Evolutionary conservation across 2,329 filamentous ascomycete species (phyloP).

Genomic region (Tetracladium maxilliforme): DNA sequence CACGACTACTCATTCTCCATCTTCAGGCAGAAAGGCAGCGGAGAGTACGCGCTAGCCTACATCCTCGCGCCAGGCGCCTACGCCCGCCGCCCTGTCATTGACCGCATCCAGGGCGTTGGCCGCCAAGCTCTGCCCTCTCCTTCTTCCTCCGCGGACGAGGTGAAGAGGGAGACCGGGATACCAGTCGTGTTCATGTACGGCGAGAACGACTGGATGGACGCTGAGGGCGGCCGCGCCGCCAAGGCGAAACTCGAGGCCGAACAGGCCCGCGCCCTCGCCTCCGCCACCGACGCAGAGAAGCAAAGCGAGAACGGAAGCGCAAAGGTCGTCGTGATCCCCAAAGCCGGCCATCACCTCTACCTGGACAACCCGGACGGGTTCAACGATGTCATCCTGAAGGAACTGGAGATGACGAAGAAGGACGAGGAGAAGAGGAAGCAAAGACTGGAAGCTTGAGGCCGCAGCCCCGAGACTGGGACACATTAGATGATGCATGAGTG

Average conservation of each 20-base stretch:
- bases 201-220: slow-evolving; percentile 98
- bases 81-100: slow-evolving; percentile 74
- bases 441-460: too few relatives aligned
- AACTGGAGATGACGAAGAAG: slow-evolving; percentile 42
- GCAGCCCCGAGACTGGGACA: too few relatives aligned
- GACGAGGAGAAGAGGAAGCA: slow-evolving; percentile 4
- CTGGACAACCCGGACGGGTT: slow-evolving; percentile 58
- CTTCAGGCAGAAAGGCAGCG: slow-evolving; percentile 82
- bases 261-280: slow-evolving; percentile 39
- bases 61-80: slow-evolving; percentile 89
- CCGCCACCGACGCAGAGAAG: slow-evolving; percentile 53
- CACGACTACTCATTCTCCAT: slow-evolving; percentile 92
- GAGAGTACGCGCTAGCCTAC: slow-evolving; percentile 87
- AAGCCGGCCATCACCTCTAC: slow-evolving; percentile 60
- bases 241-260: slow-evolving; percentile 65
- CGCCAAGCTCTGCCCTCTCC: slow-evolving; percentile 36
- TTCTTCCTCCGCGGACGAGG: slow-evolving; percentile 4
- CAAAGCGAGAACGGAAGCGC: slow-evolving; percentile 62
- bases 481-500: too few relatives aligned
- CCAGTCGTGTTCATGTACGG: slow-evolving; percentile 93
- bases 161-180: slow-evolving; percentile 39
- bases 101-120: slow-evolving; percentile 74
- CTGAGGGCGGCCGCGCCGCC: slow-evolving; percentile 67
- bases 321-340: slow-evolving; percentile 65
- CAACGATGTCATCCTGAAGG: slow-evolving; percentile 46